Conservation (phyloP, 805 yeast species). For the Wickerhamomyces pijperi region DNA sequence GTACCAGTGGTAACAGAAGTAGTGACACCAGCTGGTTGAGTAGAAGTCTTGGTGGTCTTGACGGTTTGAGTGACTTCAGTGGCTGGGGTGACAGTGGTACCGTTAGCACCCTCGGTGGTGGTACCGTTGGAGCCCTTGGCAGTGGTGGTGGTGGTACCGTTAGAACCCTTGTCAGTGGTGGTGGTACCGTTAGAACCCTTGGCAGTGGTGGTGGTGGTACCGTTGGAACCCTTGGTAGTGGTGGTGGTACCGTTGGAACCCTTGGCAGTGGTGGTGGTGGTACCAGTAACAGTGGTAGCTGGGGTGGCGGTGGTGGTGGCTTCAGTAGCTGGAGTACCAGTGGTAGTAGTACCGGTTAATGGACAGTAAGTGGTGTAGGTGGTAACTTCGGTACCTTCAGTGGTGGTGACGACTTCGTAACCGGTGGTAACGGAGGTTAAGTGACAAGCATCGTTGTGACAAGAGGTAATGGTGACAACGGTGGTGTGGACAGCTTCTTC, state of each 20-base stretch:
- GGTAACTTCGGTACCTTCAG: conserved; percentile 21
- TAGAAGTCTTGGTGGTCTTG: conserved; percentile 4
- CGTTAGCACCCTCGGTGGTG: neutral
- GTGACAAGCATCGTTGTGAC: conserved; percentile 6
- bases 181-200: conserved; percentile 1
- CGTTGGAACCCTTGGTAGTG: neutral
- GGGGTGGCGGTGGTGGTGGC: conserved; percentile 1
- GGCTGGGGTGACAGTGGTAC: neutral
- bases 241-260: neutral
- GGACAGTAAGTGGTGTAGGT: conserved; percentile 21
- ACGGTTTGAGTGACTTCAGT: neutral
- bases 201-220: neutral
- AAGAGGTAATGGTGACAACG: conserved; percentile 4
- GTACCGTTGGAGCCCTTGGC: neutral
- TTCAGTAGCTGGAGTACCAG: neutral
- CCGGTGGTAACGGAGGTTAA: conserved; percentile 4
- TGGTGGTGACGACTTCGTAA: conserved; percentile 5
- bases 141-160: conserved; percentile 2
- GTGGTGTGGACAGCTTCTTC: neutral
- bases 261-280: neutral
- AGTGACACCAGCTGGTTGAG: neutral
- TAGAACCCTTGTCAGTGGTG: neutral
- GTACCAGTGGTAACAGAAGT: conserved; percentile 2
- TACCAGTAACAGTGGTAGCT: neutral
- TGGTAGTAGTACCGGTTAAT: conserved; percentile 2